Conservation (phyloP, 352 stramenopile genomes). For the Globisporangium carolinianum region DNA sequence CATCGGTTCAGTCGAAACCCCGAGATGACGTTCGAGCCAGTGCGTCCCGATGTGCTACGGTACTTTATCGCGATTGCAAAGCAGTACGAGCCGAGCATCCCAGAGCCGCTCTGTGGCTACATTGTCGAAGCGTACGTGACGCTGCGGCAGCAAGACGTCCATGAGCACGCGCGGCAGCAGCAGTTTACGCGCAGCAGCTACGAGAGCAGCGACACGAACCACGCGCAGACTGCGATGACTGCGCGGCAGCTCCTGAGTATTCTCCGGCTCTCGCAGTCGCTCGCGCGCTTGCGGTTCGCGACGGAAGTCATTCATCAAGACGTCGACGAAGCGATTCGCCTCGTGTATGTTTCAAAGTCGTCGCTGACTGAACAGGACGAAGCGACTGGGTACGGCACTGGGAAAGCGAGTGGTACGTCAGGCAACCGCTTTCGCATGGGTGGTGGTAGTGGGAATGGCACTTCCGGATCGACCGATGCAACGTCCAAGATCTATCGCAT, state of each 20-base stretch:
- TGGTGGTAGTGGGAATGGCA: conserved; percentile 8
- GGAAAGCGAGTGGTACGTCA: conserved; percentile 4
- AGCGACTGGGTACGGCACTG: conserved; percentile 18
- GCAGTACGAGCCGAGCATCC: conserved; percentile 83
- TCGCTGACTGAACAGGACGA: conserved; percentile 90
- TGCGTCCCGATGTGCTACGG: conserved; percentile 87
- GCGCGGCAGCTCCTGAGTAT: conserved; percentile 98
- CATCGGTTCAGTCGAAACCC: conserved; percentile 88
- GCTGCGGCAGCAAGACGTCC: conserved; percentile 90
- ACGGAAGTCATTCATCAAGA: conserved; percentile 94
- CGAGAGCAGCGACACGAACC: conserved; percentile 38
- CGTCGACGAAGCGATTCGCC: conserved; percentile 95
- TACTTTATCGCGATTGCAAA: conserved; percentile 88
- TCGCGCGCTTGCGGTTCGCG: conserved; percentile 95
- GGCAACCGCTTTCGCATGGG: conserved; percentile 4
- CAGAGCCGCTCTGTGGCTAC: conserved; percentile 93
- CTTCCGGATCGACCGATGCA: conserved; percentile 73
- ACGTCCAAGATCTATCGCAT: conserved; percentile 94
- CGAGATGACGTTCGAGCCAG: conserved; percentile 88
- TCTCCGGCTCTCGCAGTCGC: conserved; percentile 94
- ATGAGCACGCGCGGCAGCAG: conserved; percentile 71
- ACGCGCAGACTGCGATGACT: conserved; percentile 97
- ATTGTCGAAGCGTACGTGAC: conserved; percentile 99
- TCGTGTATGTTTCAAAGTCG: conserved; percentile 97
- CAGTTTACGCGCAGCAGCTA: conserved; percentile 35